A percentile compares a stretch with the other conserved stretches of the same genome.
Conservation (phyloP, 2,329 filamentous ascomycete species). For the Fusarium ambrosium region DNA sequence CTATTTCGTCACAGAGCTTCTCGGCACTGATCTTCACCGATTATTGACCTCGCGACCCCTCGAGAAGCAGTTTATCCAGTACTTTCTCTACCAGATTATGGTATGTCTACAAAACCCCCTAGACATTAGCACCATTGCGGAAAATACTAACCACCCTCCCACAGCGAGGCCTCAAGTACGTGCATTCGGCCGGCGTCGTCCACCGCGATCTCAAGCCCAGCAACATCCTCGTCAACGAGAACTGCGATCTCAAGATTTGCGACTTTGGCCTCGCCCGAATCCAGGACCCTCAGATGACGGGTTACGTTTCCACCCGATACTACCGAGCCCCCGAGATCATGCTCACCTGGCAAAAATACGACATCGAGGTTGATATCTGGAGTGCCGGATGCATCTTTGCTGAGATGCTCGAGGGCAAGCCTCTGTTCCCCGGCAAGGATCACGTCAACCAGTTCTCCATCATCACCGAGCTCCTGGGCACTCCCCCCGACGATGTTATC, state of each 20-base stretch:
- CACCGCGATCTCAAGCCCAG: constrained; percentile 98
- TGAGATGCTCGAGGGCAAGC: constrained; percentile 99
- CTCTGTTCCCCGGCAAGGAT: constrained; percentile 97
- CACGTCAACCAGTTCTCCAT: constrained; percentile 99
- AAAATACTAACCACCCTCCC: constrained; percentile 25
- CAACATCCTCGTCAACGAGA: constrained; percentile 99
- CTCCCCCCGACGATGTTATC: constrained; percentile 97
- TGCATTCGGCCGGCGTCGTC: constrained; percentile 97
- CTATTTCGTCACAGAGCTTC: constrained; percentile 97
- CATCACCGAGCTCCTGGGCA: constrained; percentile 96
- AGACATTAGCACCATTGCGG: neutral
- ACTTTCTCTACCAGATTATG: constrained; percentile 99
- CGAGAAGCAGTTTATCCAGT: constrained; percentile 99
- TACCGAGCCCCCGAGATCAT: constrained; percentile 99
- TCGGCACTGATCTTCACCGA: constrained; percentile 96
- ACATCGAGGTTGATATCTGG: constrained; percentile 99
- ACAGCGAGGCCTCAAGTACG: constrained; percentile 97
- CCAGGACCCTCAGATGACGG: constrained; percentile 99
- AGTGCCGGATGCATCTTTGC: constrained; percentile 99
- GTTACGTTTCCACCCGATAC: constrained; percentile 98
- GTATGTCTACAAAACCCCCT: constrained; percentile 65
- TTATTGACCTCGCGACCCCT: constrained; percentile 94
- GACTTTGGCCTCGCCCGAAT: constrained; percentile 98
- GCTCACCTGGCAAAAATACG: constrained; percentile 99
- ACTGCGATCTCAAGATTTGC: constrained; percentile 99